These are phyloP conservation scores for Pyrenopolyporus hunteri DNA, from an alignment of 495 filamentous ascomycete genomes.

Conservation along the genomic window DNA sequence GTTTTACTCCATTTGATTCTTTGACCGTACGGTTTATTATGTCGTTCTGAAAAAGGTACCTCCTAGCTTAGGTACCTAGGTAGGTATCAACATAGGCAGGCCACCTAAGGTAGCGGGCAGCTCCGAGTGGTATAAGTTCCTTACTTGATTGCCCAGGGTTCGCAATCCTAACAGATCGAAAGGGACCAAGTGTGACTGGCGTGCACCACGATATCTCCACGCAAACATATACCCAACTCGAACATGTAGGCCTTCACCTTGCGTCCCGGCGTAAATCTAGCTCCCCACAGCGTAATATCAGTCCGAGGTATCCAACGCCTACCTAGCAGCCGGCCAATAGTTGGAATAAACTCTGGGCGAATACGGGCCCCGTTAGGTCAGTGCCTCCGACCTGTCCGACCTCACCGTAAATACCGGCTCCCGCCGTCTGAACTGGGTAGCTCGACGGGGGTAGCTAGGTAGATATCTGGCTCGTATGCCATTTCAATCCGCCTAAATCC, in stretches of 20 bases:
- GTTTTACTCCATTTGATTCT: background rate
- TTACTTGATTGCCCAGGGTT: background rate
- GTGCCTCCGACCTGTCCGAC: constrained; percentile 1
- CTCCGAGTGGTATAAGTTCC: background rate
- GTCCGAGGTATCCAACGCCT: constrained; percentile 8
- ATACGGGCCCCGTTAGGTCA: background rate
- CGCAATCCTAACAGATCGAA: constrained; percentile 12
- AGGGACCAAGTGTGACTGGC: background rate
- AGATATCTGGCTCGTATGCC: constrained; percentile 1
- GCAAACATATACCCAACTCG: constrained; percentile 2
- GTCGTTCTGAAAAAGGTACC: background rate
- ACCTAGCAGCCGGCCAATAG: background rate
- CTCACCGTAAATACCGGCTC: background rate
- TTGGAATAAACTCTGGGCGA: background rate
- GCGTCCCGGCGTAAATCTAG: background rate
- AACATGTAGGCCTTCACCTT: constrained; percentile 14
- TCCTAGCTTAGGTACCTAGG: background rate
- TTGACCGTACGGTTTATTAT: background rate
- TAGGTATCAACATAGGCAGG: background rate
- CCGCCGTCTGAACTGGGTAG: background rate
- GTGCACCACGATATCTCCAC: background rate
- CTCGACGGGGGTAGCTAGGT: background rate
- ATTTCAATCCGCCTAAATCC: constrained; percentile 2
- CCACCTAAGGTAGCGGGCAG: background rate
- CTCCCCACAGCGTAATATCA: constrained; percentile 6